Base-by-base conservation (phyloP, 2,329 filamentous ascomycete genomes). In the Trichoderma atrobrunneum region DNA sequence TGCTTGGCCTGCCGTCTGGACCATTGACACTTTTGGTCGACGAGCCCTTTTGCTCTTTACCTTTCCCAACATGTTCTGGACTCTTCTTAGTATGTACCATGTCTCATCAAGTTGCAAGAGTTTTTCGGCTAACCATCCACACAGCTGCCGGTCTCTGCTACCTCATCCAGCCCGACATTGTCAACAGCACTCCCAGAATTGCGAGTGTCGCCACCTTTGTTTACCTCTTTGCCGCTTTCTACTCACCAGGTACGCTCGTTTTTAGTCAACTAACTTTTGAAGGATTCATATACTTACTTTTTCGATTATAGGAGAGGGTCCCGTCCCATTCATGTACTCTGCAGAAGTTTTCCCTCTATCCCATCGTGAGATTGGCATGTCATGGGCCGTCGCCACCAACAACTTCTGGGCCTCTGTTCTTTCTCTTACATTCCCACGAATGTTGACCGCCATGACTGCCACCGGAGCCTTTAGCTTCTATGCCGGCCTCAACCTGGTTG, bases 291-390 rank as follows among this genome's bases (percentile, higher is more conserved):
- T n/a, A n/a, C n/a, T n/a, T n/a, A n/a, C n/a, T n/a, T n/a, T n/a
- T n/a, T n/a, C n/a, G n/a, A n/a, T n/a, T n/a, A n/a, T n/a, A n/a
- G 77, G 90, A n/a, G 90, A 92, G 81, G 90, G 88, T 0, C 86
- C 87, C 3, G 89, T 91, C 12, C 88, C 89, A 0, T 91, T 90
- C 78, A 86, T 87, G 12, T 91, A 91, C 81, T 87, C 85, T 3
- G 88, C 89, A 28, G 90, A 92, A 78, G 89, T 91, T 2, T 92
- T 89, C 78, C 90, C 90, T 0, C 85, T 91, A 0, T 89, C 87
- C 3, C 89, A 92, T 78, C 85, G 90, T 77, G 90, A 91, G 77
- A 84, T 91, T 36, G 90, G 90, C 62, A 92, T 92, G 90, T 86
- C 85, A 0, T 91, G 87, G 81, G 87, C 89, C 10, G 89, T 91